These are phyloP conservation scores for Blumeria hordei DNA, from an alignment of 2,329 filamentous ascomycete genomes.

Conservation along the genomic window DNA sequence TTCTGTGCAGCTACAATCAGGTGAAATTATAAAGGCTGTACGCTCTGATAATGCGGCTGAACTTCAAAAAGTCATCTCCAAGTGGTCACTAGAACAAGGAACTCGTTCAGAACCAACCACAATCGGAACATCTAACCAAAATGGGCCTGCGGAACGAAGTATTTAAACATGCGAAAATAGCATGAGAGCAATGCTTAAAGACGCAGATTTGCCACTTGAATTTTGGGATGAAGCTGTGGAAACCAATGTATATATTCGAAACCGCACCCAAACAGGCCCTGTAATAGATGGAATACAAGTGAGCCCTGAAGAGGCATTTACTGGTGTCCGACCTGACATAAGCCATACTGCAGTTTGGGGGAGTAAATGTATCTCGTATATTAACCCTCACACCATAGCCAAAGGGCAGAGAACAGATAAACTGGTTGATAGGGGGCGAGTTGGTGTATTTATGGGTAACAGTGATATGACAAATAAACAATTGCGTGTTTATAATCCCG, in stretches of 20 bases:
- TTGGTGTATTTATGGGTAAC: constrained; percentile 1
- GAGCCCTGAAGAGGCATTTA: neutral
- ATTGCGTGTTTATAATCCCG: neutral
- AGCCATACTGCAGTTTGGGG: neutral
- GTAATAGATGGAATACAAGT: neutral
- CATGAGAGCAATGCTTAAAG: no score
- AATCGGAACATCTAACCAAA: neutral
- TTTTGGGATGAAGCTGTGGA: no score
- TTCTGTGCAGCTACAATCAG: neutral
- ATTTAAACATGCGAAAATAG: no score
- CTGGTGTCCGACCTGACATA: neutral
- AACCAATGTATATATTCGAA: no score
- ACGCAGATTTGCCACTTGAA: no score
- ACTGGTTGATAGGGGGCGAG: neutral
- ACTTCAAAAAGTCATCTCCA: neutral
- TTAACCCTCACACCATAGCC: neutral
- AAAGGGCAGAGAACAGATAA: neutral
- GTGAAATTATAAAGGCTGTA: neutral
- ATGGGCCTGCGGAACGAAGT: no score
- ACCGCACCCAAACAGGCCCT: neutral
- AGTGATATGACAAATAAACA: neutral
- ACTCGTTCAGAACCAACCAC: neutral
- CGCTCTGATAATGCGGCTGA: neutral
- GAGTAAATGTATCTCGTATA: neutral
- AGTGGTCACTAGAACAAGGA: neutral